Conservation (phyloP, 1,284 basidiomycete genomes). For the Coriolopsis trogii region DNA sequence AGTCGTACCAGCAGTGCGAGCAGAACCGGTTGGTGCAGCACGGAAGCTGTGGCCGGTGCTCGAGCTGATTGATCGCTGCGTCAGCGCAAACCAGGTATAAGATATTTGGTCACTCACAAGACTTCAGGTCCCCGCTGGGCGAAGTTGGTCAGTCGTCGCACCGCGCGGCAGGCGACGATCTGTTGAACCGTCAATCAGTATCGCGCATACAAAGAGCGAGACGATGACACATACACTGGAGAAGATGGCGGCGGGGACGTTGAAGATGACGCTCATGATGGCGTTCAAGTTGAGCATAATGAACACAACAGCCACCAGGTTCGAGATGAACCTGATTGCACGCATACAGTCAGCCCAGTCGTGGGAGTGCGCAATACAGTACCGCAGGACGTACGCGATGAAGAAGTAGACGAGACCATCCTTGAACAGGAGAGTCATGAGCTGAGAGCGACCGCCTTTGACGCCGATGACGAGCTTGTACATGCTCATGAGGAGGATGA, state of each 20-base stretch:
- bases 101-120: too few species aligned
- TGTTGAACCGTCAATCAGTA: background rate
- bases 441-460: constrained; percentile 31
- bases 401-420: constrained; percentile 38
- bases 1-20: too few species aligned
- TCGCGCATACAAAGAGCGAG: background rate
- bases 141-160: constrained; percentile 68
- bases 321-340: constrained; percentile 28
- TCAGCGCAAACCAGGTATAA: too few species aligned
- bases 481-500: constrained; percentile 60
- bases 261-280: constrained; percentile 38
- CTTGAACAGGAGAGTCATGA: constrained; percentile 34
- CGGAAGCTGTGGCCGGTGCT: constrained; percentile 31
- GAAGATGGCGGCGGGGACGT: constrained; percentile 37
- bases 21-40: constrained; percentile 12
- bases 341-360: constrained; percentile 1
- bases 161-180: constrained; percentile 32
- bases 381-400: constrained; percentile 28
- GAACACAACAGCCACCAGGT: constrained; percentile 37
- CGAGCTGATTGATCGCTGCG: constrained; percentile 38
- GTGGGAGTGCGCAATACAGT: background rate
- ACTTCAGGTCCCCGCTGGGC: constrained; percentile 52
- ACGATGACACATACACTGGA: constrained; percentile 28
- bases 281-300: constrained; percentile 37
- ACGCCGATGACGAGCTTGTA: constrained; percentile 38